A percentile compares a stretch with the other conserved stretches of the same genome.
These are phyloP conservation scores for Cyamopsis tetragonoloba DNA, from an alignment of 306 rosid species.

Conservation along the genomic window DNA sequence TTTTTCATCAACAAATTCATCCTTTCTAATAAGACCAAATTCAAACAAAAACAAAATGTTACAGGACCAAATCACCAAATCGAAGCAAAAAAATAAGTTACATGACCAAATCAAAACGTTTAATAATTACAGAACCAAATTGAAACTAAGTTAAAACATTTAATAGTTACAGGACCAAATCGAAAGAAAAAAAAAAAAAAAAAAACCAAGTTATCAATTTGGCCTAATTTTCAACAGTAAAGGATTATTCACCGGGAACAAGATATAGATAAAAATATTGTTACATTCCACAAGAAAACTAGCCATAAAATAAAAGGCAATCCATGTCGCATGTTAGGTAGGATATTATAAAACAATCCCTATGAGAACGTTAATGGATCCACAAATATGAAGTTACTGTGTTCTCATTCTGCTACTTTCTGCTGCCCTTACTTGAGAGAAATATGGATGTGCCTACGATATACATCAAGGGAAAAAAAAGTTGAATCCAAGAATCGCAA, in stretches of 20 bases:
- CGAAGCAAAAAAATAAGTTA: too few relatives aligned
- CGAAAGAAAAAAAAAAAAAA: too few relatives aligned
- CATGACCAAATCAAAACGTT: too few relatives aligned
- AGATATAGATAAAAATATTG: slow-evolving; percentile 19
- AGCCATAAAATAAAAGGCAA: slow-evolving; percentile 26
- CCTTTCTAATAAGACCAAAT: too few relatives aligned
- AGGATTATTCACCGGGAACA: slow-evolving; percentile 21
- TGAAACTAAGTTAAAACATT: too few relatives aligned
- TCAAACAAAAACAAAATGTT: too few relatives aligned
- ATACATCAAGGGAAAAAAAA: not conserved
- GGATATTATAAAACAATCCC: slow-evolving; percentile 43
- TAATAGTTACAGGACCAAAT: too few relatives aligned
- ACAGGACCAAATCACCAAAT: too few relatives aligned
- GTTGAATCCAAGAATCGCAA: not conserved
- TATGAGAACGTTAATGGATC: slow-evolving; percentile 29
- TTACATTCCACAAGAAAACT: slow-evolving; percentile 31
- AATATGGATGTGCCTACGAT: slow-evolving; percentile 78
- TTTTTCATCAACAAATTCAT: too few relatives aligned
- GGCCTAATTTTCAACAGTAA: not conserved
- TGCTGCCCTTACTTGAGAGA: slow-evolving; percentile 92
- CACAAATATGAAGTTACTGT: slow-evolving; percentile 31
- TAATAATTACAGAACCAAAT: too few relatives aligned
- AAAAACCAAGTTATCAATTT: too few relatives aligned
- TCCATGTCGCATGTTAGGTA: slow-evolving; percentile 14
- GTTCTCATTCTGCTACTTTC: slow-evolving; percentile 92